Evolutionary conservation across 495 filamentous ascomycete genomes (phyloP).

Genomic region (Hypoxylon lenormandii): DNA sequence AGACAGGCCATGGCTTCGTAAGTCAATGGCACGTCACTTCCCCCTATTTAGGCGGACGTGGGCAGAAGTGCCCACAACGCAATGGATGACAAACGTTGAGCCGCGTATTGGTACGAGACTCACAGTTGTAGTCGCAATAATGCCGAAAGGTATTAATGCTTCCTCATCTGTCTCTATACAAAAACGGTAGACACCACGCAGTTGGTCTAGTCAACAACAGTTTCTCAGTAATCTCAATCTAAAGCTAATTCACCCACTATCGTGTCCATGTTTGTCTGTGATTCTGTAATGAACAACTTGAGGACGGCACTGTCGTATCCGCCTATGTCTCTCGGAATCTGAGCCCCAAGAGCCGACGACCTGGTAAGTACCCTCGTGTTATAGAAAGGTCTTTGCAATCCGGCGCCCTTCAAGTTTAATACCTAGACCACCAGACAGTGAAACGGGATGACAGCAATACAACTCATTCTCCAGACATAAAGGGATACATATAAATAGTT

Average conservation of each 20-base stretch:
- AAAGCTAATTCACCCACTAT: background rate
- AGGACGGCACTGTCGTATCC: too few relatives aligned
- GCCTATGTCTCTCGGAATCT: too few relatives aligned
- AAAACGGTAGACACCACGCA: slow-evolving; percentile 3
- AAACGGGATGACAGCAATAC: too few relatives aligned
- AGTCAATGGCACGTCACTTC: slow-evolving; percentile 1
- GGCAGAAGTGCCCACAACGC: slow-evolving; percentile 5
- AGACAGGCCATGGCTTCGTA: background rate
- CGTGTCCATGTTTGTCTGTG: background rate
- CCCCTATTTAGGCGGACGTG: slow-evolving; percentile 7
- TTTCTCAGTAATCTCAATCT: slow-evolving; percentile 3
- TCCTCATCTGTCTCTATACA: slow-evolving; percentile 8
- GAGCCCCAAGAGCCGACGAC: too few relatives aligned
- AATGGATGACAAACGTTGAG: slow-evolving; percentile 4
- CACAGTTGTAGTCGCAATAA: slow-evolving; percentile 13
- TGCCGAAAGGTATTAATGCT: slow-evolving; percentile 35
- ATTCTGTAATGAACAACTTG: background rate
- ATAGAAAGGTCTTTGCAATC: too few relatives aligned
- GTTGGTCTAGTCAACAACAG: background rate
- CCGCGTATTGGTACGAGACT: slow-evolving; percentile 18
- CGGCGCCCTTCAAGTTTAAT: too few relatives aligned
- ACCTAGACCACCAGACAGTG: too few relatives aligned
- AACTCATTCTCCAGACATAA: too few relatives aligned
- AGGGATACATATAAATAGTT: too few relatives aligned
- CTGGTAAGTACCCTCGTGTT: too few relatives aligned